Conservation (phyloP, 2,329 filamentous ascomycete genomes). For the Ophiognomonia clavigignenti-juglandacearum region DNA sequence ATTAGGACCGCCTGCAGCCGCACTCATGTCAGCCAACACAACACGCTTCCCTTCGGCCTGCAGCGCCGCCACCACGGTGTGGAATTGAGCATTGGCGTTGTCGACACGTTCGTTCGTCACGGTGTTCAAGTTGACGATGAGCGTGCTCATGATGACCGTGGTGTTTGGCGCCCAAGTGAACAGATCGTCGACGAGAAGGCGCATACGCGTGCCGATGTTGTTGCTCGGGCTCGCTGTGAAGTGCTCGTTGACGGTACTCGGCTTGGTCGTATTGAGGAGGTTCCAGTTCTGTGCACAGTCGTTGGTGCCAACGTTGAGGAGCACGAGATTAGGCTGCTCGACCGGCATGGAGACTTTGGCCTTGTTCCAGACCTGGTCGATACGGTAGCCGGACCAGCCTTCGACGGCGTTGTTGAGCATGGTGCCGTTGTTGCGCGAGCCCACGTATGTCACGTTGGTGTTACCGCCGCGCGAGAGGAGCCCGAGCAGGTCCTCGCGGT, state of each 20-base stretch:
- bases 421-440: slow-evolving; percentile 30
- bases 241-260: background rate
- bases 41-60: slow-evolving; percentile 25
- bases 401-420: slow-evolving; percentile 40
- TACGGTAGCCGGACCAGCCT: slow-evolving; percentile 37
- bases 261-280: slow-evolving; percentile 17
- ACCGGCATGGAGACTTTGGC: slow-evolving; percentile 26
- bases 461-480: slow-evolving; percentile 29
- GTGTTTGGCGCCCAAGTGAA: slow-evolving; percentile 26
- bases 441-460: slow-evolving; percentile 33
- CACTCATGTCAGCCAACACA: slow-evolving; percentile 36
- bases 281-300: slow-evolving; percentile 32
- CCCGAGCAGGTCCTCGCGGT: slow-evolving; percentile 28
- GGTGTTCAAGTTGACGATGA: slow-evolving; percentile 24
- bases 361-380: slow-evolving; percentile 33
- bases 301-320: slow-evolving; percentile 40
- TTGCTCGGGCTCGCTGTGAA: slow-evolving; percentile 13
- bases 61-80: slow-evolving; percentile 23
- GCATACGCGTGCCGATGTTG: slow-evolving; percentile 26
- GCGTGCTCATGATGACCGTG: slow-evolving; percentile 34
- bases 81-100: slow-evolving; percentile 30
- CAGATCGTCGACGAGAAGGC: slow-evolving; percentile 30
- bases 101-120: slow-evolving; percentile 23
- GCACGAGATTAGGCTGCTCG: slow-evolving; percentile 33
- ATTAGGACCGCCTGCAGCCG: slow-evolving; percentile 23